Conservation (phyloP, 2,329 filamentous ascomycete genomes). For the Fusarium oxysporum region DNA sequence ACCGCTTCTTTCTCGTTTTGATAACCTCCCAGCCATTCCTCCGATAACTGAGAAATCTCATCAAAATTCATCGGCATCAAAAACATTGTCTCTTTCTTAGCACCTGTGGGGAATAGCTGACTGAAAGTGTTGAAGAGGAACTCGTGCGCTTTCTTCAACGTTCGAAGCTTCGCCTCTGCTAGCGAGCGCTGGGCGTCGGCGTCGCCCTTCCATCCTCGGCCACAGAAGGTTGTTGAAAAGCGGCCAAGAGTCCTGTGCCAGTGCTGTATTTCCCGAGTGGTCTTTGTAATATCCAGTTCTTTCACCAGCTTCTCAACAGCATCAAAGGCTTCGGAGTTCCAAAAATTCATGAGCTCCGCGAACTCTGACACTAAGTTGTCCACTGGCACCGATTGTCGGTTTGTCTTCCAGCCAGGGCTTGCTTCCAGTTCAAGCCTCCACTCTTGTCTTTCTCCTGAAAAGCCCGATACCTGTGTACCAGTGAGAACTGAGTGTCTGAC, state of each 20-base stretch:
- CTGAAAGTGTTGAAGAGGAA: conserved; percentile 9
- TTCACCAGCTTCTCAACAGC: not conserved
- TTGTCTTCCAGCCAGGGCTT: conserved; percentile 2
- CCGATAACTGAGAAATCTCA: conserved; percentile 8
- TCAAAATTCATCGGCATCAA: not conserved
- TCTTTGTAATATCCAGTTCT: not conserved
- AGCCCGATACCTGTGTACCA: not conserved
- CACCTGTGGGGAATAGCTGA: not conserved
- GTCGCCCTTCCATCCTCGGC: not conserved
- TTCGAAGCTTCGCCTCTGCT: not conserved
- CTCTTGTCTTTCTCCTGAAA: not conserved
- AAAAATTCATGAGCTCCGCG: not conserved
- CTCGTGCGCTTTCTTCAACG: not conserved
- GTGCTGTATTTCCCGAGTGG: not conserved
- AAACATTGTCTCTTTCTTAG: not conserved
- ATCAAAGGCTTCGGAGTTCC: not conserved
- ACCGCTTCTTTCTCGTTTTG: not conserved
- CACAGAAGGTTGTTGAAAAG: not conserved
- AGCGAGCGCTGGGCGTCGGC: not conserved
- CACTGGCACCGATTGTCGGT: not conserved
- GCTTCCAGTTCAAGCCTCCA: conserved; percentile 7
- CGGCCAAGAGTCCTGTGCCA: not conserved
- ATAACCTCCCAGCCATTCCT: not conserved
- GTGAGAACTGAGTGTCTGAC: not conserved
- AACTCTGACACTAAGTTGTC: not conserved